Conservation (phyloP, 1,139 yeast genomes). For the Geotrichum histeridarum region DNA sequence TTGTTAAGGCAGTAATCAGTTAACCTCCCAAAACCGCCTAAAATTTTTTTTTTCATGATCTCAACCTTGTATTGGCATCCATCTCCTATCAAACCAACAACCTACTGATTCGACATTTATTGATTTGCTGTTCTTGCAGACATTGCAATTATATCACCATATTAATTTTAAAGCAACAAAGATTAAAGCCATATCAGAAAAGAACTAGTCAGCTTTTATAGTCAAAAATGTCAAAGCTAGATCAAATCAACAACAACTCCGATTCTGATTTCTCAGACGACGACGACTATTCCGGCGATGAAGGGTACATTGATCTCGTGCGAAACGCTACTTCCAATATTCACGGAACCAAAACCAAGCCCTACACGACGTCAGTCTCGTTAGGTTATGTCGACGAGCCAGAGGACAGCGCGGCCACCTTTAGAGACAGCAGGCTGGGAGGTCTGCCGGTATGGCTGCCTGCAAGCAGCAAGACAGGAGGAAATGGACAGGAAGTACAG, state of each 20-base stretch:
- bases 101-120: background rate
- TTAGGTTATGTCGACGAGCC: conserved; percentile 17
- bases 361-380: conserved; percentile 15
- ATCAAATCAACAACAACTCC: background rate
- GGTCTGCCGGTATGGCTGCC: conserved; percentile 44
- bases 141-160: background rate
- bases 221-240: background rate
- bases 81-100: no score
- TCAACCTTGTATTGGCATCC: no score
- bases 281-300: conserved; percentile 15
- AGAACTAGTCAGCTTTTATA: background rate
- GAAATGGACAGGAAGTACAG: background rate
- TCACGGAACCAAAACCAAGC: conserved; percentile 15
- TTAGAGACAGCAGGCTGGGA: conserved; percentile 17
- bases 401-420: conserved; percentile 3
- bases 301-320: conserved; percentile 11
- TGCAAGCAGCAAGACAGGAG: conserved; percentile 48
- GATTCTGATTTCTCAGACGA: conserved; percentile 15
- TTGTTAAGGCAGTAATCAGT: no score
- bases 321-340: conserved; percentile 7
- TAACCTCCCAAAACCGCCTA: no score
- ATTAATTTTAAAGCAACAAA: background rate
- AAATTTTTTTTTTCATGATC: no score
- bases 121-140: background rate
- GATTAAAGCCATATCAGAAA: background rate